These are phyloP conservation scores for Nidula microcarpa DNA, from an alignment of 768 basidiomycete genomes.

Conservation along the genomic window DNA sequence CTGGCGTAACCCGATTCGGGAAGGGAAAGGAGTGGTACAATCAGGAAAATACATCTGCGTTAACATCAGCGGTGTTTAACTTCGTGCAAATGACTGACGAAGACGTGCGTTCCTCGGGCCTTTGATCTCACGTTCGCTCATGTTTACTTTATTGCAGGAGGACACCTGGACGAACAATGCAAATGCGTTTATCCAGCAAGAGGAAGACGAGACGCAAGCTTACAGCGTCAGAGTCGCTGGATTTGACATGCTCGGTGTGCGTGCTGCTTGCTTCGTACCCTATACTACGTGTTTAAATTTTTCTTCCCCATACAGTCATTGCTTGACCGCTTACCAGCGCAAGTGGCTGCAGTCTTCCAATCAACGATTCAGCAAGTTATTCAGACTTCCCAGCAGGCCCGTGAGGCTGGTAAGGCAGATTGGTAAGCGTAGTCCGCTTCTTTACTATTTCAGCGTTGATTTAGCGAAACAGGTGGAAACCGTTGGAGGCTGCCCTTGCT, in stretches of 20 bases:
- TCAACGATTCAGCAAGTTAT: slow-evolving; percentile 52
- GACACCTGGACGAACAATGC: slow-evolving; percentile 88
- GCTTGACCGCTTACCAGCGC: slow-evolving; percentile 49
- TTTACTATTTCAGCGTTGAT: not conserved
- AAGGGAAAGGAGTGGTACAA: slow-evolving; percentile 65
- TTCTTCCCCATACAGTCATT: slow-evolving; percentile 37
- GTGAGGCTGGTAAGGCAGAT: slow-evolving; percentile 50
- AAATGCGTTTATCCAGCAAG: slow-evolving; percentile 91
- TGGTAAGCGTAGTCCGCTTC: slow-evolving; percentile 44
- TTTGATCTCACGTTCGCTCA: not conserved
- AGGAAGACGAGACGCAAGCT: slow-evolving; percentile 83
- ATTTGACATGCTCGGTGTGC: slow-evolving; percentile 79
- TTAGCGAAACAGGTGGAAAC: slow-evolving; percentile 72
- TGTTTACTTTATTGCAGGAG: slow-evolving; percentile 48
- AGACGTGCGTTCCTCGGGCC: slow-evolving; percentile 52
- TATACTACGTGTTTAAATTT: too few species aligned
- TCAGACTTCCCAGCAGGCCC: slow-evolving; percentile 48
- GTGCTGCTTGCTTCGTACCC: slow-evolving; percentile 1
- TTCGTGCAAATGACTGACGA: slow-evolving; percentile 88
- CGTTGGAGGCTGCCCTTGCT: slow-evolving; percentile 82
- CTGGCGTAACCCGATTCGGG: slow-evolving; percentile 60
- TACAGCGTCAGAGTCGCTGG: slow-evolving; percentile 84
- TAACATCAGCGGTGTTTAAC: slow-evolving; percentile 57
- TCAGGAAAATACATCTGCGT: slow-evolving; percentile 39
- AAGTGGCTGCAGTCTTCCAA: slow-evolving; percentile 54